Evolutionary conservation across 164 flowering plant genomes (phyloP).

Genomic region (Aristolochia contorta): DNA sequence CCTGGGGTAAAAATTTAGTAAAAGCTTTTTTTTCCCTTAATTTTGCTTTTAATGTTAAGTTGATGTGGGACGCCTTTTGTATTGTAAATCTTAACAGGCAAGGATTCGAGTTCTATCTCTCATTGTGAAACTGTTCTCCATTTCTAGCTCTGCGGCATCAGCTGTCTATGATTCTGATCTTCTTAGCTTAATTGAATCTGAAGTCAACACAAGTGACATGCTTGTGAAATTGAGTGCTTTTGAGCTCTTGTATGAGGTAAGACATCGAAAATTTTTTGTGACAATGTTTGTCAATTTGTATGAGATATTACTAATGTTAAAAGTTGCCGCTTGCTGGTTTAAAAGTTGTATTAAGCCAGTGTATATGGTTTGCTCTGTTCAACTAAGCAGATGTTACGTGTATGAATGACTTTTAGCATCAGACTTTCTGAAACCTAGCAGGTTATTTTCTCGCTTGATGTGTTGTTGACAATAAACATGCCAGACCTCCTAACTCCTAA

Average conservation of each 20-base stretch:
- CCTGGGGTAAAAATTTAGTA: too few species aligned
- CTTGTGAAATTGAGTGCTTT: constrained; percentile 60
- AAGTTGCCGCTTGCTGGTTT: neutral
- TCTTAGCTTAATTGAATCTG: constrained; percentile 60
- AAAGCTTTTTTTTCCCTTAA: too few species aligned
- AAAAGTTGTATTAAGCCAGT: too few species aligned
- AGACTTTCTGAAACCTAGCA: too few species aligned
- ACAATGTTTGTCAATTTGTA: neutral
- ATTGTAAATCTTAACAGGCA: constrained; percentile 36
- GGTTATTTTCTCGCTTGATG: too few species aligned
- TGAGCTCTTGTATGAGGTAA: constrained; percentile 86
- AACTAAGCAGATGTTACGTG: too few species aligned
- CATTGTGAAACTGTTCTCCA: constrained; percentile 77
- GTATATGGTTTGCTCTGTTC: too few species aligned
- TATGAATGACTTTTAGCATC: too few species aligned
- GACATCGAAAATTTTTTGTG: neutral
- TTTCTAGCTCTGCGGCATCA: constrained; percentile 65
- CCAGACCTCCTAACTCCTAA: too few species aligned
- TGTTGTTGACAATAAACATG: too few species aligned
- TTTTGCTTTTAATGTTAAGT: too few species aligned
- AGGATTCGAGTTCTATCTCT: constrained; percentile 71
- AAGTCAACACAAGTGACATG: constrained; percentile 47
- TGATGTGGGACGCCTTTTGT: too few species aligned
- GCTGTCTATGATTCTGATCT: constrained; percentile 43
- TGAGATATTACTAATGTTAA: neutral